Conservation (phyloP, 768 basidiomycete genomes). For the Scleroderma bovista region DNA sequence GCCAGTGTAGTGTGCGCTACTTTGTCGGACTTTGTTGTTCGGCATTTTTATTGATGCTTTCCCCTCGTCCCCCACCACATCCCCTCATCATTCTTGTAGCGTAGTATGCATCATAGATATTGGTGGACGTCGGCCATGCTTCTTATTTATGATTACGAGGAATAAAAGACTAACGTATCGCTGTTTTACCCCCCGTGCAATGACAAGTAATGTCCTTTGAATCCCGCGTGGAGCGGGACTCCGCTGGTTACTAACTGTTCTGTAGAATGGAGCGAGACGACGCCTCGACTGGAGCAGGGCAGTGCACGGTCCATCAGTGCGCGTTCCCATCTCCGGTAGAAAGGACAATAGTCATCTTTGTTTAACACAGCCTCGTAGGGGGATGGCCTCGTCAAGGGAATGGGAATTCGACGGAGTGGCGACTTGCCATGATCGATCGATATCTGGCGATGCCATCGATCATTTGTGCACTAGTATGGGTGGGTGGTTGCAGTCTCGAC, state of each 20-base stretch:
- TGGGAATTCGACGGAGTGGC: not conserved
- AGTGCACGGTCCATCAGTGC: not conserved
- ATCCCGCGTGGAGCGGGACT: not conserved
- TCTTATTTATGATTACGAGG: slow-evolving; percentile 11
- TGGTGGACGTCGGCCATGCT: slow-evolving; percentile 9
- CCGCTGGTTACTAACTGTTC: not conserved
- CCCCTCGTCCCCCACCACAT: not conserved
- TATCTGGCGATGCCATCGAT: not conserved
- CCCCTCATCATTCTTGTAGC: slow-evolving; percentile 8
- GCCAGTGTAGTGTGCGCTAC: not conserved
- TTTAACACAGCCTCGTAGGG: not conserved
- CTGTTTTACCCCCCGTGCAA: not conserved
- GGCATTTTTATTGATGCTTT: slow-evolving; percentile 1
- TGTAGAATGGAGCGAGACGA: not conserved
- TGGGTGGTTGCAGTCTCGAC: not conserved
- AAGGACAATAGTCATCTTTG: not conserved
- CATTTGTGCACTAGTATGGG: no score
- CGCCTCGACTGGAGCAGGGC: not conserved
- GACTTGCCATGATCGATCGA: not conserved
- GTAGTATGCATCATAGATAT: slow-evolving; percentile 14
- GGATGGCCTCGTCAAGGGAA: no score
- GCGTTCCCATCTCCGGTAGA: not conserved
- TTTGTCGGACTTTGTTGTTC: not conserved
- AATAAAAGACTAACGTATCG: slow-evolving; percentile 5
- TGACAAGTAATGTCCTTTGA: not conserved